phyloP scores from a whole-genome alignment of 805 yeast species.

The Starmerella floricola region DNA sequence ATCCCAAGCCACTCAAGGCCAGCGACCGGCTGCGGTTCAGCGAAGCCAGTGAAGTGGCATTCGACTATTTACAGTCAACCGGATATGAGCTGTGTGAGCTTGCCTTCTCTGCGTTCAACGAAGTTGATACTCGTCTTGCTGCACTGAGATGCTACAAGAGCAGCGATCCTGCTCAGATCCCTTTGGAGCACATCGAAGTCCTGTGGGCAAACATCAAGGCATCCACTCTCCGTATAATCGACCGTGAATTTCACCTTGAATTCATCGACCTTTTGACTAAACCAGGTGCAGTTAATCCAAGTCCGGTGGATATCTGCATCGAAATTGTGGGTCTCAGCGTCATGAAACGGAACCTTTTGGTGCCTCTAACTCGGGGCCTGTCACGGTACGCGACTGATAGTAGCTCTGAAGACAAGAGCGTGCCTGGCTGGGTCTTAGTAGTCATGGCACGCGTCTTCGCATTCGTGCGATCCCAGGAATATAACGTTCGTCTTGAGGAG shows the following conservation, averaged over 20 bases:
- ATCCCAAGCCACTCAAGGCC: slow-evolving; percentile 5
- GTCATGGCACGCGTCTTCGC: slow-evolving; percentile 38
- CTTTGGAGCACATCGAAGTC: background rate
- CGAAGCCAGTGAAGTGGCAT: slow-evolving; percentile 8
- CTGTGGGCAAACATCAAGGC: slow-evolving; percentile 50
- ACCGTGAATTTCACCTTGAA: slow-evolving; percentile 47
- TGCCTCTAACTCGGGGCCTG: slow-evolving; percentile 41
- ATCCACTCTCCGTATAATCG: slow-evolving; percentile 52
- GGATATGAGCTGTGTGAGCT: slow-evolving; percentile 5
- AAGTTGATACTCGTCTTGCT: slow-evolving; percentile 5
- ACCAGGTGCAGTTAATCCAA: slow-evolving; percentile 21
- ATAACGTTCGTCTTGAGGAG: slow-evolving; percentile 48
- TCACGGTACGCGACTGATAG: no score
- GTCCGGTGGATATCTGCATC: slow-evolving; percentile 23
- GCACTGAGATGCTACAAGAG: slow-evolving; percentile 12
- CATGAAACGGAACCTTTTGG: slow-evolving; percentile 59
- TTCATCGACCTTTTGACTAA: slow-evolving; percentile 42
- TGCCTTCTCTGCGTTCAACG: slow-evolving; percentile 10
- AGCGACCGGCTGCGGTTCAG: background rate
- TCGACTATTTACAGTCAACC: slow-evolving; percentile 2
- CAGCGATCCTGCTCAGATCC: slow-evolving; percentile 28
- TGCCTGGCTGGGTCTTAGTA: slow-evolving; percentile 38
- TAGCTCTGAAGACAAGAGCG: background rate
- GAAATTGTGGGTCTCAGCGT: slow-evolving; percentile 26
- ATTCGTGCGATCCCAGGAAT: slow-evolving; percentile 43